These are phyloP conservation scores for Aspergillus ellipticus DNA, from an alignment of 495 filamentous ascomycete species.

Conservation along the genomic window DNA sequence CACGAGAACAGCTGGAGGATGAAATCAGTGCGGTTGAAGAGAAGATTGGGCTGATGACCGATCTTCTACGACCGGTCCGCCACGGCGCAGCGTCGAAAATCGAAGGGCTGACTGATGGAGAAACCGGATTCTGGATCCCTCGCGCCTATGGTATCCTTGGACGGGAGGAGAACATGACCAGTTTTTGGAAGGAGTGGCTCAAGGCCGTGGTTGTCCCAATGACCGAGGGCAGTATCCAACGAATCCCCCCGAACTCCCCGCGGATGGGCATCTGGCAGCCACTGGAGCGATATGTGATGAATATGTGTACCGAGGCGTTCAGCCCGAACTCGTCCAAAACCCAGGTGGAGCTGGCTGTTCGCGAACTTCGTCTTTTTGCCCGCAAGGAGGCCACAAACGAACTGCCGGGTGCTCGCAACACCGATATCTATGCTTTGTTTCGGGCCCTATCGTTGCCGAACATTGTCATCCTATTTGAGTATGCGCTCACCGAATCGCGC, in stretches of 20 bases:
- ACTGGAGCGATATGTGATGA: constrained; percentile 94
- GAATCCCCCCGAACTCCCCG: constrained; percentile 83
- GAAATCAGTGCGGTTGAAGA: constrained; percentile 95
- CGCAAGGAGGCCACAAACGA: constrained; percentile 93
- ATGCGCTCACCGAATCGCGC: constrained; percentile 85
- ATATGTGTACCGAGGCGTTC: constrained; percentile 92
- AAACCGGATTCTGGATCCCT: constrained; percentile 95
- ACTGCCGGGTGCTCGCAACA: constrained; percentile 85
- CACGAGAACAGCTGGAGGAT: constrained; percentile 81
- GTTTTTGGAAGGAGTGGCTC: constrained; percentile 99
- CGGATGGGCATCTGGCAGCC: constrained; percentile 96
- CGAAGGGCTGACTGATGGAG: constrained; percentile 91
- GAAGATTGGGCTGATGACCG: constrained; percentile 95
- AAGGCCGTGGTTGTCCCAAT: constrained; percentile 89
- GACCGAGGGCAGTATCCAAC: constrained; percentile 79
- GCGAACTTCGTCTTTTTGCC: constrained; percentile 87
- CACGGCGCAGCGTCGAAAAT: constrained; percentile 96
- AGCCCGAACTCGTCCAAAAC: constrained; percentile 90
- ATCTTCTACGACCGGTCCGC: constrained; percentile 85
- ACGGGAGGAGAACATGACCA: constrained; percentile 74
- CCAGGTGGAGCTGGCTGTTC: constrained; percentile 87
- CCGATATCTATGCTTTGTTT: constrained; percentile 91
- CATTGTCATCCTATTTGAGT: constrained; percentile 89
- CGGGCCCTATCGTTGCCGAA: constrained; percentile 83
- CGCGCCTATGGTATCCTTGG: constrained; percentile 91